Evolutionary conservation across 768 basidiomycete genomes (phyloP).

Genomic region (Mycena galericulata): DNA sequence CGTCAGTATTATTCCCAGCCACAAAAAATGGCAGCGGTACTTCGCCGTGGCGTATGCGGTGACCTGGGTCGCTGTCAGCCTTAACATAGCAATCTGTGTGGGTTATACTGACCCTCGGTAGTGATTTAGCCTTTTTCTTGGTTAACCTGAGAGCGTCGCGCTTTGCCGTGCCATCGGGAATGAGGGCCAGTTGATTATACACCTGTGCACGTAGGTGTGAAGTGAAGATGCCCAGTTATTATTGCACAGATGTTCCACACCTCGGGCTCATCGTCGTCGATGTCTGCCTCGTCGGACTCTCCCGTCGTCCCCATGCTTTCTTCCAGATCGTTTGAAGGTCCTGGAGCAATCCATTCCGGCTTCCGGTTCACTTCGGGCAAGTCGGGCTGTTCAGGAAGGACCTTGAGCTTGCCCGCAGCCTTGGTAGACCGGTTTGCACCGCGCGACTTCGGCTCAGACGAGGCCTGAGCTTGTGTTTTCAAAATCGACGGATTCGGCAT

Average conservation of each 20-base stretch:
- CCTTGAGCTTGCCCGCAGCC: constrained; percentile 87
- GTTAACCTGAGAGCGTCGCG: constrained; percentile 91
- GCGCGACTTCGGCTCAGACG: constrained; percentile 65
- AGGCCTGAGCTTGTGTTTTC: constrained; percentile 21
- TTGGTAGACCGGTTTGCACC: constrained; percentile 86
- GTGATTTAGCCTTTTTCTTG: constrained; percentile 92
- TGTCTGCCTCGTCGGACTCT: constrained; percentile 81
- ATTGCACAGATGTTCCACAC: constrained; percentile 75
- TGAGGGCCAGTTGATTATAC: constrained; percentile 94
- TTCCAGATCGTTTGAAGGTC: constrained; percentile 53
- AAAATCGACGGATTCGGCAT: constrained; percentile 38
- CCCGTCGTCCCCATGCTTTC: constrained; percentile 63
- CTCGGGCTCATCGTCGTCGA: constrained; percentile 70
- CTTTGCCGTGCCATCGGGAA: constrained; percentile 93
- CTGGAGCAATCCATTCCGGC: constrained; percentile 36
- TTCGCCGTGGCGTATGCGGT: constrained; percentile 95
- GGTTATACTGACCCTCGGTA: too few relatives aligned
- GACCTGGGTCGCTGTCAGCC: too few relatives aligned
- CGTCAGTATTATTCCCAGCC: not conserved
- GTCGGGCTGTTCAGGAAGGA: constrained; percentile 86
- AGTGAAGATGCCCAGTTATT: not conserved
- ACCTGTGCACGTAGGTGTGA: constrained; percentile 59
- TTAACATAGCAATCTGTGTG: too few relatives aligned
- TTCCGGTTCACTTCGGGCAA: constrained; percentile 49
- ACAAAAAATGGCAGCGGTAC: constrained; percentile 51